Conservation (phyloP, 768 basidiomycete genomes). For the Podaxis rugospora region DNA sequence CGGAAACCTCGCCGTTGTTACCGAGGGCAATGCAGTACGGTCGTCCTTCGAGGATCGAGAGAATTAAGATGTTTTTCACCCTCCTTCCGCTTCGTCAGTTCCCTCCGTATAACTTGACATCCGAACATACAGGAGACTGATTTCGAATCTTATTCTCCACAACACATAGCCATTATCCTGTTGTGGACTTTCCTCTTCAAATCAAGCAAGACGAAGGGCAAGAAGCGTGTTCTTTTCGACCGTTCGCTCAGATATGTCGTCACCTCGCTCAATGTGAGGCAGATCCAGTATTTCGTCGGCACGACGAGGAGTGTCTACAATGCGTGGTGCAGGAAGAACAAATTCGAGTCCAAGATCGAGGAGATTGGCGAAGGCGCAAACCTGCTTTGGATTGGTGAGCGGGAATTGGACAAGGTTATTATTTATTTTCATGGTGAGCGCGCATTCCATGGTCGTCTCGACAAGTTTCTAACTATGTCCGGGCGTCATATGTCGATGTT, state of each 20-base stretch:
- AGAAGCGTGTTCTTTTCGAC: constrained; percentile 8
- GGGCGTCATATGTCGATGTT: not conserved
- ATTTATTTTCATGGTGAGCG: constrained; percentile 17
- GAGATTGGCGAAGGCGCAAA: constrained; percentile 13
- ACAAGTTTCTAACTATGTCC: not conserved
- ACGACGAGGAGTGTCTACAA: not conserved
- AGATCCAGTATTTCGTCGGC: not conserved
- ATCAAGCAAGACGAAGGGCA: constrained; percentile 2
- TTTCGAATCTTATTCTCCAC: not conserved
- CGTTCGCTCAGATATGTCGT: not conserved
- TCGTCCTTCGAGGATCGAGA: constrained; percentile 8
- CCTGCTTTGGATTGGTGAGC: constrained; percentile 15
- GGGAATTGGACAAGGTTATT: constrained; percentile 15
- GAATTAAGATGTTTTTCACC: not conserved
- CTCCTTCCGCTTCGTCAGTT: constrained; percentile 10
- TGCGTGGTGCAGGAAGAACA: not conserved
- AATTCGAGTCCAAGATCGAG: constrained; percentile 1
- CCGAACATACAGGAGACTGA: not conserved
- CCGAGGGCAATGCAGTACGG: constrained; percentile 1
- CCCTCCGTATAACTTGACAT: not conserved
- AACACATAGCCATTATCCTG: not conserved
- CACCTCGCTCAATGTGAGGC: not conserved
- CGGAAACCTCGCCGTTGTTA: constrained; percentile 4
- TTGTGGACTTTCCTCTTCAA: constrained; percentile 3
- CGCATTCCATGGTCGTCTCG: not conserved